A percentile compares a stretch with the other conserved stretches of the same genome.
These are phyloP conservation scores for Nemophila menziesii DNA, from an alignment of 257 asterid genomes.

Conservation along the genomic window DNA sequence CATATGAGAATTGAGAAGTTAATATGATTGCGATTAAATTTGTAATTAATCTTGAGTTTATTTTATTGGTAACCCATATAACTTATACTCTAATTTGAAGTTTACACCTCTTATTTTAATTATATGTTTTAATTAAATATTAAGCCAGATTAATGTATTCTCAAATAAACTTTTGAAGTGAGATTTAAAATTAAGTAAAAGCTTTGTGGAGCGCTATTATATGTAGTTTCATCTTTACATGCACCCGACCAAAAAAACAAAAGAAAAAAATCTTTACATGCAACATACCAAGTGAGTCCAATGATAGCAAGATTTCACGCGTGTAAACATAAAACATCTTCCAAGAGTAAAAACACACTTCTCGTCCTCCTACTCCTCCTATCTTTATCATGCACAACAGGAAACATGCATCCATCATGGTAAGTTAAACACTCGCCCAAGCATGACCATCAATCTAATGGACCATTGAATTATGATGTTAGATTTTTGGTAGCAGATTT, in stretches of 20 bases:
- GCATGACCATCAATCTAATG: not conserved
- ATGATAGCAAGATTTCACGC: slow-evolving; percentile 59
- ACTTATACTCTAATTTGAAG: too few species aligned
- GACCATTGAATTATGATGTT: not conserved
- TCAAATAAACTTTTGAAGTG: not conserved
- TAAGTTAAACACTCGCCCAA: not conserved
- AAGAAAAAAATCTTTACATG: too few species aligned
- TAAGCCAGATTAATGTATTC: too few species aligned
- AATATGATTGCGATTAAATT: too few species aligned
- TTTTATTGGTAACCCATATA: too few species aligned
- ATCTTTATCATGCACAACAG: slow-evolving; percentile 20
- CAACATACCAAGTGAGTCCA: slow-evolving; percentile 35
- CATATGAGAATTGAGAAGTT: too few species aligned
- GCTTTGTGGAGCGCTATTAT: slow-evolving; percentile 18
- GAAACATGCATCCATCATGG: slow-evolving; percentile 11
- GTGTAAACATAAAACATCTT: slow-evolving; percentile 19
- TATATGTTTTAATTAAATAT: too few species aligned
- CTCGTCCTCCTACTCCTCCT: slow-evolving; percentile 1
- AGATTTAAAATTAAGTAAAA: slow-evolving; percentile 1
- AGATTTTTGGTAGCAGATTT: not conserved
- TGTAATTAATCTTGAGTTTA: too few species aligned
- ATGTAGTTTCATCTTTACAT: too few species aligned
- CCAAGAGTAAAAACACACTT: slow-evolving; percentile 12
- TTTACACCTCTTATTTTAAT: too few species aligned
- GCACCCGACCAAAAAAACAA: too few species aligned